Evolutionary conservation across 2,329 filamentous ascomycete genomes (phyloP), one percentile per base, ranked within the genome.

Genomic region (Drechslerella dactyloides): DNA sequence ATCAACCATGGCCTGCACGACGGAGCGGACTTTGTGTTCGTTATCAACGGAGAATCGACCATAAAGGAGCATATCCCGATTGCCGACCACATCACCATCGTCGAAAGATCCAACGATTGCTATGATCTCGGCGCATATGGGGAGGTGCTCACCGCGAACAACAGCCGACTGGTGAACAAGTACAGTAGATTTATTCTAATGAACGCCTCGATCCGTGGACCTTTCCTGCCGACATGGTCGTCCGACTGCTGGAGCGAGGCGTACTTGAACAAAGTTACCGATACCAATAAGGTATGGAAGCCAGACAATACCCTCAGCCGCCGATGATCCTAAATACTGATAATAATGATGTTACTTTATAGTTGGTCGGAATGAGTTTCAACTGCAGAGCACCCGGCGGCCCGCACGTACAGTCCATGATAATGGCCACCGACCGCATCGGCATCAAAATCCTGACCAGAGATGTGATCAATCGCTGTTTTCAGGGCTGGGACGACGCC

Each of bases 11-110:
- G 78, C 21, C 73, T 81, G 1, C 79, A 81, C 73, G 76, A 64
- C 35, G 76, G 70, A 0, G 80, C 80, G 48, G 80, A 81, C 74
- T 81, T 81, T 73, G 73, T 81, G 64, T 81, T 81, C 73, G 78
- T 81, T 57, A 74, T 81, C 51, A 79, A 80, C 58, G 80, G 80
- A 27, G 27, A 55, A 11, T 48, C 23, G 69, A 77, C 48, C 77
- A 76, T 53, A 72, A 35, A 55, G 1, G 46, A 77, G 0, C 76
- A 80, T 55, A 79, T 79, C 0, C 48, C 54, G 0, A 24, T 62
- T 2, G 65, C 69, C 17, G 48, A 74, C 21, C 80, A 81, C 69
- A 75, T 80, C 53, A 74, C 75, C 42, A 59, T 79, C 30, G 73
- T 80, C 21, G 61, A 75, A 13, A 77, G 59, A 77, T 2, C 55